These are phyloP conservation scores for Tulasnella calospora DNA, from an alignment of 768 basidiomycete species.

Conservation along the genomic window DNA sequence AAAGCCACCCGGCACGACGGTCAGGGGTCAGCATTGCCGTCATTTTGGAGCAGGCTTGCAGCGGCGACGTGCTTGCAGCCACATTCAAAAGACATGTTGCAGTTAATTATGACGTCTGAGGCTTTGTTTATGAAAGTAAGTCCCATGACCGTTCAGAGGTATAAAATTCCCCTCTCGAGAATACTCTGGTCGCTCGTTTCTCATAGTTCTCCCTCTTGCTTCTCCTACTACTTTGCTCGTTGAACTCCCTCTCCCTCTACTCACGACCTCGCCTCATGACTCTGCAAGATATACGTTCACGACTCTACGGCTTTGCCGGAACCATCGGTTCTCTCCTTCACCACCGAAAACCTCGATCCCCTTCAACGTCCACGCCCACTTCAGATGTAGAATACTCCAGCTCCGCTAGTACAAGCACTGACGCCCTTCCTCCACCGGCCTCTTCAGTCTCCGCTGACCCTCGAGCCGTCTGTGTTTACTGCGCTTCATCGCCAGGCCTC, in stretches of 20 bases:
- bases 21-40: background rate
- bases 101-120: slow-evolving; percentile 6
- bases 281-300: background rate
- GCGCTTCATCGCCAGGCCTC: slow-evolving; percentile 69
- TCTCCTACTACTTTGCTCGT: background rate
- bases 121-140: background rate
- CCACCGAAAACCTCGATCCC: background rate
- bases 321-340: background rate
- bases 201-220: background rate
- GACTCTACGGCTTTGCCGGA: background rate
- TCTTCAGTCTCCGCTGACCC: background rate
- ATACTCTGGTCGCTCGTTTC: no score
- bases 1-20: background rate
- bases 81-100: background rate
- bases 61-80: background rate
- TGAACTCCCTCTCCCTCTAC: background rate
- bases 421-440: background rate
- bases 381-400: background rate
- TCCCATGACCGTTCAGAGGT: background rate
- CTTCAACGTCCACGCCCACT: background rate
- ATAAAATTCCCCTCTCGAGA: no score
- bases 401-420: background rate
- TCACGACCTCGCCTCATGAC: background rate
- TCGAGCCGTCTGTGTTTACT: slow-evolving; percentile 52
- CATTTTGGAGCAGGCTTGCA: background rate